These are phyloP conservation scores for Aspergillus panamensis DNA, from an alignment of 495 filamentous ascomycete genomes.

Conservation along the genomic window DNA sequence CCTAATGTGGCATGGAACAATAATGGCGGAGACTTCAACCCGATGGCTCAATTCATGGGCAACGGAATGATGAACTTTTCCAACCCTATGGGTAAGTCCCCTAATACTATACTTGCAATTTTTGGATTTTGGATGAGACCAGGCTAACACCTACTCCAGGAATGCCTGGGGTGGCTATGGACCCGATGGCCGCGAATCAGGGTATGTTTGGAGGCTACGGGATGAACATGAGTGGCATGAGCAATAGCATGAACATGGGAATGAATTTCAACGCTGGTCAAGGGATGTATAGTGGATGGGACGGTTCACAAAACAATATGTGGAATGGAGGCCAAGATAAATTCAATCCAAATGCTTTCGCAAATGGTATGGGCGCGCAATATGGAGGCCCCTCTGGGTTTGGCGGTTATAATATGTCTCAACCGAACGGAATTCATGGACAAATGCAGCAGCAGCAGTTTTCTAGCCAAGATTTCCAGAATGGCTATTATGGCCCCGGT, in stretches of 20 bases:
- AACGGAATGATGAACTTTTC: slow-evolving; percentile 71
- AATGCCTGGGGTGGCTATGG: slow-evolving; percentile 81
- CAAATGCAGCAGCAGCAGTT: slow-evolving; percentile 51
- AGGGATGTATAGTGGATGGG: slow-evolving; percentile 62
- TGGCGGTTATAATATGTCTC: slow-evolving; percentile 66
- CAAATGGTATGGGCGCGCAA: slow-evolving; percentile 81
- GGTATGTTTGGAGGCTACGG: slow-evolving; percentile 85
- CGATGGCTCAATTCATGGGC: slow-evolving; percentile 71
- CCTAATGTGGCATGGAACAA: slow-evolving; percentile 63
- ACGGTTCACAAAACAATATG: slow-evolving; percentile 56
- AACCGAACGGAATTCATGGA: slow-evolving; percentile 52
- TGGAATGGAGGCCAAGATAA: slow-evolving; percentile 73
- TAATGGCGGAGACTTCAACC: slow-evolving; percentile 61
- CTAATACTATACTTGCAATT: background rate
- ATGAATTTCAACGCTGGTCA: slow-evolving; percentile 66
- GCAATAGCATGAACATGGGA: slow-evolving; percentile 83
- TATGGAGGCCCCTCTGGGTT: slow-evolving; percentile 80
- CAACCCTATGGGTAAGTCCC: slow-evolving; percentile 70
- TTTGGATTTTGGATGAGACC: no score
- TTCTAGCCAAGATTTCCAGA: slow-evolving; percentile 56
- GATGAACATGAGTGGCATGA: slow-evolving; percentile 93
- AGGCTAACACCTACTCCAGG: slow-evolving; percentile 39
- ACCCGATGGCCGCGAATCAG: slow-evolving; percentile 81
- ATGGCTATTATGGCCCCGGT: slow-evolving; percentile 58
- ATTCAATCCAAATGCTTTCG: slow-evolving; percentile 64